phyloP scores from a whole-genome alignment of 345 rosid genomes.

The Citrus trifoliata region DNA sequence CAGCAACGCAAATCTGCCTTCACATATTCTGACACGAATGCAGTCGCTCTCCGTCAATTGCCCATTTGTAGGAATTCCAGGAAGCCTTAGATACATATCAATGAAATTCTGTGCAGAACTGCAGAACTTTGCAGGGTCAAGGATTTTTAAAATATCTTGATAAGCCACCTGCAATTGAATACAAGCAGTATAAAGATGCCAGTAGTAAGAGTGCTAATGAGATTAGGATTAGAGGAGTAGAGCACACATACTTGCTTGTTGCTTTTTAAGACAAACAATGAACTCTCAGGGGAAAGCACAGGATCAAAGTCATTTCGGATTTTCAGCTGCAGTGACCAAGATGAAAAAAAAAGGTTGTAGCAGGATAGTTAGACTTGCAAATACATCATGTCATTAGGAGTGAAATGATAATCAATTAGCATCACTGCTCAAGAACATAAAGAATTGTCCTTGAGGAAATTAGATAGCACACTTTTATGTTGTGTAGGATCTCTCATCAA shows the following conservation, averaged over 20 bases:
- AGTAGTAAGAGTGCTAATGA: slow-evolving; percentile 8
- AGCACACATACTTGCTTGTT: slow-evolving; percentile 68
- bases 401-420: slow-evolving; percentile 3
- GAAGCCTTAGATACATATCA: slow-evolving; percentile 85
- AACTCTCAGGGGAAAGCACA: slow-evolving; percentile 98
- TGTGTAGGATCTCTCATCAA: background rate
- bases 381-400: background rate
- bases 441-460: background rate
- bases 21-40: slow-evolving; percentile 95
- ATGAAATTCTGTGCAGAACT: slow-evolving; percentile 93
- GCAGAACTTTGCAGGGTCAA: slow-evolving; percentile 76
- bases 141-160: slow-evolving; percentile 84
- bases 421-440: background rate
- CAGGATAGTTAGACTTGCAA: slow-evolving; percentile 7
- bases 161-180: slow-evolving; percentile 62
- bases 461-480: background rate
- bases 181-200: slow-evolving; percentile 4
- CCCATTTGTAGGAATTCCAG: slow-evolving; percentile 82
- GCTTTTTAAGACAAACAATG: slow-evolving; percentile 93
- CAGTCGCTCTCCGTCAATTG: slow-evolving; percentile 90
- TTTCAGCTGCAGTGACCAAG: slow-evolving; percentile 65
- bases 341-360: slow-evolving; percentile 6
- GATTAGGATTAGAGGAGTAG: slow-evolving; percentile 2
- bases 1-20: slow-evolving; percentile 96
- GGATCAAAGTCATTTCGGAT: slow-evolving; percentile 99